Evolutionary conservation across 106 monocot genomes (phyloP).

Genomic region (Allium cepa): DNA sequence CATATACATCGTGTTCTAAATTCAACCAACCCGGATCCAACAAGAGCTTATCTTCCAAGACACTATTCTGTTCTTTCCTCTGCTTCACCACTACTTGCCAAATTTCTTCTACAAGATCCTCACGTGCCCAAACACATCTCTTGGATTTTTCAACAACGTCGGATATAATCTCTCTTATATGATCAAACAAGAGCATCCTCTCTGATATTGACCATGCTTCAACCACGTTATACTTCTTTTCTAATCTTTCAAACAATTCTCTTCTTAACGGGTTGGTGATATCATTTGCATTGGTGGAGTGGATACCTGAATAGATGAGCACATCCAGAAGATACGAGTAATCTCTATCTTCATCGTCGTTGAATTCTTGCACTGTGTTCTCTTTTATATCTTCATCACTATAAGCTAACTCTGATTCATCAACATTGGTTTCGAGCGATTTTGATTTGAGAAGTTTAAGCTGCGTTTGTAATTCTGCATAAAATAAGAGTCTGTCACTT

Average conservation of each 20-base stretch:
- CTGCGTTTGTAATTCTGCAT: conserved; percentile 63
- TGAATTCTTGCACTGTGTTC: conserved; percentile 21
- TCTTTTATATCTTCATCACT: conserved; percentile 42
- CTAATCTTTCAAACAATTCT: conserved; percentile 51
- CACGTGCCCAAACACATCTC: conserved; percentile 13
- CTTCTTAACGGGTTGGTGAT: conserved; percentile 22
- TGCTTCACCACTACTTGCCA: conserved; percentile 46
- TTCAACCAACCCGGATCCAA: conserved; percentile 26
- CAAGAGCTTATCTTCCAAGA: conserved; percentile 5
- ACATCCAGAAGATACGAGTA: conserved; percentile 76
- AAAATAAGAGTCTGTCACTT: too few species aligned
- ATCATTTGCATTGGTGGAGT: conserved; percentile 16
- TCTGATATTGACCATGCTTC: conserved; percentile 47
- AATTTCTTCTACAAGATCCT: conserved; percentile 35
- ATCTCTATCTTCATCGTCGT: conserved; percentile 63
- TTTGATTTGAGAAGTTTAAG: conserved; percentile 62
- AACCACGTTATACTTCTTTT: conserved; percentile 47
- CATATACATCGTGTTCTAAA: conserved; percentile 16
- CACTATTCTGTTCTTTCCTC: conserved; percentile 16
- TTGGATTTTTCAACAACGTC: conserved; percentile 13
- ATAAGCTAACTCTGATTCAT: conserved; percentile 19
- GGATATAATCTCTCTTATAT: conserved; percentile 32
- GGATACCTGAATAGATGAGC: conserved; percentile 42
- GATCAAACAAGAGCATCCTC: conserved; percentile 78
- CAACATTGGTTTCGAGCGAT: conserved; percentile 14